These are phyloP conservation scores for Trichoderma oligosporum DNA, from an alignment of 2,329 filamentous ascomycete species.

Conservation along the genomic window DNA sequence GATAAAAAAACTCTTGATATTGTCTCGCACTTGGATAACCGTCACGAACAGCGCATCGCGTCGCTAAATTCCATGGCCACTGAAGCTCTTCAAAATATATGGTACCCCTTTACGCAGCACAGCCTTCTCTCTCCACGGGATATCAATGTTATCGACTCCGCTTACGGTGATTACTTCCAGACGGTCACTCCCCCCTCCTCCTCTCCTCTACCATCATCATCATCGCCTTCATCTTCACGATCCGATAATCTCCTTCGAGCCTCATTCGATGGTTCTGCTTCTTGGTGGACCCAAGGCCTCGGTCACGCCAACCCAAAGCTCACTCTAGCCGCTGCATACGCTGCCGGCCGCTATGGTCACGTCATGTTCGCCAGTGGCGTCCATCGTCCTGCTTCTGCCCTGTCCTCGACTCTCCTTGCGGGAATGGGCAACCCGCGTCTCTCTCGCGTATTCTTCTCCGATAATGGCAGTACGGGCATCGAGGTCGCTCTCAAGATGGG, in stretches of 20 bases:
- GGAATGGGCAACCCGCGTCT: conserved; percentile 62
- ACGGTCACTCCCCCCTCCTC: conserved; percentile 33
- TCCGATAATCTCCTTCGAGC: conserved; percentile 37
- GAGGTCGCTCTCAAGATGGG: conserved; percentile 87
- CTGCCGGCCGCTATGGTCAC: conserved; percentile 79
- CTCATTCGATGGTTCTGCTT: conserved; percentile 79
- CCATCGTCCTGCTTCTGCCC: conserved; percentile 70
- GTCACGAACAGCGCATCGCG: conserved; percentile 54
- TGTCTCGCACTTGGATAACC: conserved; percentile 48
- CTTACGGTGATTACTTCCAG: conserved; percentile 75
- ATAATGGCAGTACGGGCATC: conserved; percentile 78
- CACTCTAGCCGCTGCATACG: conserved; percentile 72
- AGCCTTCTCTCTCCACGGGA: conserved; percentile 56
- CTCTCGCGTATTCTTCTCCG: conserved; percentile 72
- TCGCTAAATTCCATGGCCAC: conserved; percentile 58
- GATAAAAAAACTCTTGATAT: conserved; percentile 41
- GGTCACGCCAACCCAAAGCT: conserved; percentile 73
- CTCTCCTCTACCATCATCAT: not conserved
- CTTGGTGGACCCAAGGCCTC: conserved; percentile 88
- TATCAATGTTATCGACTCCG: conserved; percentile 75
- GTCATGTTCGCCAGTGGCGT: conserved; percentile 81
- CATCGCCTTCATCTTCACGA: not conserved
- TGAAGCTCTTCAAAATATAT: conserved; percentile 63
- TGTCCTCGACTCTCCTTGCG: conserved; percentile 62
- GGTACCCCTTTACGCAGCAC: conserved; percentile 88